phyloP scores from a whole-genome alignment of 257 asterid genomes.

The Cordia subcordata region DNA sequence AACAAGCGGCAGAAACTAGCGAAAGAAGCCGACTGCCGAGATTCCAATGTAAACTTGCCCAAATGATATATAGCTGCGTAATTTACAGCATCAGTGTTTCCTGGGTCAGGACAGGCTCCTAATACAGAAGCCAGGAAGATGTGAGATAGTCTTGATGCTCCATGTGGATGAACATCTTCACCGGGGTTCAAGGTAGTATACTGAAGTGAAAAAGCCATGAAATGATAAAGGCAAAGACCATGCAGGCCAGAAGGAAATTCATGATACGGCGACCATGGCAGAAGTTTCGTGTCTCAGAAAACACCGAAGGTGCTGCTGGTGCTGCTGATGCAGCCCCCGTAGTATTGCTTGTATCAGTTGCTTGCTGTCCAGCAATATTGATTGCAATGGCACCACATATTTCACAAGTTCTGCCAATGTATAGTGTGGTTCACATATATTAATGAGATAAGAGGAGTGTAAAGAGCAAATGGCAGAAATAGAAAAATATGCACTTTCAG shows the following conservation, averaged over 20 bases:
- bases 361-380: constrained; percentile 36
- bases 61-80: too few species aligned
- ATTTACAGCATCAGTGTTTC: too few species aligned
- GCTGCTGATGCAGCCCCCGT: constrained; percentile 16
- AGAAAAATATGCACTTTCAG: not conserved
- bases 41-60: too few species aligned
- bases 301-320: constrained; percentile 17
- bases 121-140: constrained; percentile 7
- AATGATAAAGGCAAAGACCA: constrained; percentile 47
- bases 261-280: constrained; percentile 42
- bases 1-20: not conserved
- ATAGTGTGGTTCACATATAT: not conserved
- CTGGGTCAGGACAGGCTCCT: not conserved
- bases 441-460: not conserved
- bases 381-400: constrained; percentile 42
- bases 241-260: constrained; percentile 47
- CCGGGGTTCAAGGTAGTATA: constrained; percentile 25
- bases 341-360: constrained; percentile 18
- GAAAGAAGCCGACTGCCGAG: too few species aligned
- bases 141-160: not conserved
- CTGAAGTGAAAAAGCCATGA: constrained; percentile 55
- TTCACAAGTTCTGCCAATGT: constrained; percentile 38
- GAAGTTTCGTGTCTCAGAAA: constrained; percentile 28
- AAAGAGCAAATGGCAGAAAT: not conserved
- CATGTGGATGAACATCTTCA: not conserved